Evolutionary conservation across 1,284 basidiomycete species (phyloP).

Genomic region (Trametes versicolor): DNA sequence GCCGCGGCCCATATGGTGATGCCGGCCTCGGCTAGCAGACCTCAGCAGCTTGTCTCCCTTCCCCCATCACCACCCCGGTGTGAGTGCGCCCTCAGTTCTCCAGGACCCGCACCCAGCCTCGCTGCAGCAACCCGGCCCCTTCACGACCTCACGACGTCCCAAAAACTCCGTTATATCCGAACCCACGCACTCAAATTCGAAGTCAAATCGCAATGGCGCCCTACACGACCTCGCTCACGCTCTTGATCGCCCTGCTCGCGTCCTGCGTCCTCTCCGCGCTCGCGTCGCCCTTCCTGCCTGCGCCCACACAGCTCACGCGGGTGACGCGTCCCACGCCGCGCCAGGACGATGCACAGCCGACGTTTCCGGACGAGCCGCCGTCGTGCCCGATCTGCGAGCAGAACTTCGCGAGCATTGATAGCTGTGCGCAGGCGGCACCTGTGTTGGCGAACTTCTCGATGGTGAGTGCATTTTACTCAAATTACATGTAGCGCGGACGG

Average conservation of each 20-base stretch:
- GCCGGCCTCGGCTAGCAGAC: background rate
- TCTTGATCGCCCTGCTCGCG: slow-evolving; percentile 24
- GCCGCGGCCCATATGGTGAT: background rate
- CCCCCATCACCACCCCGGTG: slow-evolving; percentile 17
- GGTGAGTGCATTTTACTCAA: slow-evolving; percentile 46
- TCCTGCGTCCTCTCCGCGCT: slow-evolving; percentile 21
- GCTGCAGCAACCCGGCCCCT: slow-evolving; percentile 1
- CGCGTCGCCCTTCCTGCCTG: slow-evolving; percentile 27
- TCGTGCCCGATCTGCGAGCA: slow-evolving; percentile 65
- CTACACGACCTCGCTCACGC: slow-evolving; percentile 21
- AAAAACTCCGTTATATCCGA: too few relatives aligned
- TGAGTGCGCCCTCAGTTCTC: slow-evolving; percentile 9
- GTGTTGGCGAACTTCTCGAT: slow-evolving; percentile 66
- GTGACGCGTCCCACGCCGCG: slow-evolving; percentile 11
- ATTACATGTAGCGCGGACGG: too few relatives aligned
- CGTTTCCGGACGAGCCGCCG: slow-evolving; percentile 58
- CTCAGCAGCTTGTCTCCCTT: slow-evolving; percentile 12
- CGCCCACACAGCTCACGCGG: slow-evolving; percentile 16
- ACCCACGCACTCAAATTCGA: background rate
- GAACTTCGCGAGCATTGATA: slow-evolving; percentile 61
- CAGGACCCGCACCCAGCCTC: slow-evolving; percentile 1
- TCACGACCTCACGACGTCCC: slow-evolving; percentile 9
- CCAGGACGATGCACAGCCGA: slow-evolving; percentile 45
- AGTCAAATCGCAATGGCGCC: slow-evolving; percentile 18
- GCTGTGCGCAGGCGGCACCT: slow-evolving; percentile 65